These are phyloP conservation scores for Iberis pinnata DNA, from an alignment of 345 rosid species.

Conservation along the genomic window DNA sequence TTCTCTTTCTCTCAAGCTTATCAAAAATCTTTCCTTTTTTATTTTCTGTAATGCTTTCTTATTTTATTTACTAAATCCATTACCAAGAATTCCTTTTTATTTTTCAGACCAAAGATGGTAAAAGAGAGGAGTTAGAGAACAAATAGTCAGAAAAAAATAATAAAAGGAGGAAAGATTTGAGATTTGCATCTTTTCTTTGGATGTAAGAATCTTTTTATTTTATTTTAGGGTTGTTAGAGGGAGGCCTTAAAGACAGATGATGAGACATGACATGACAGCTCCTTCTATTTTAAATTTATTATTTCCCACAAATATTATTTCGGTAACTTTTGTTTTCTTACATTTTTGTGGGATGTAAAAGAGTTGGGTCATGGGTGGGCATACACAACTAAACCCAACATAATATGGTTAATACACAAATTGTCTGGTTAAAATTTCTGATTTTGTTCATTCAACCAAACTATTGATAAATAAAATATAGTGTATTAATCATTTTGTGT, in stretches of 20 bases:
- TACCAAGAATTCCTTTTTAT: conserved; percentile 49
- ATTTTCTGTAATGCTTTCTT: conserved; percentile 25
- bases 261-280: conserved; percentile 25
- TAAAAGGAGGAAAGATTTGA: conserved; percentile 30
- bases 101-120: conserved; percentile 28
- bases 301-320: neutral
- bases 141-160: conserved; percentile 31
- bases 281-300: neutral
- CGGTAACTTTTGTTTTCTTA: neutral
- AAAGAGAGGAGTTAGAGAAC: conserved; percentile 48
- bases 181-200: conserved; percentile 19
- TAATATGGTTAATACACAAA: too few species aligned
- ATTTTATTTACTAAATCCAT: conserved; percentile 30
- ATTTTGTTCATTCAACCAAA: too few species aligned
- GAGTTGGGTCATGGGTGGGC: too few species aligned
- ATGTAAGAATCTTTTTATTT: conserved; percentile 21
- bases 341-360: too few species aligned
- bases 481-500: too few species aligned
- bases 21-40: conserved; percentile 48
- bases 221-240: conserved; percentile 9
- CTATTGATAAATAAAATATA: too few species aligned
- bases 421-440: too few species aligned
- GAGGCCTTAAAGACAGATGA: conserved; percentile 37
- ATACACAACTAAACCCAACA: too few species aligned
- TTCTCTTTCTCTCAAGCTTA: conserved; percentile 34